Percentiles rank a stretch among this genome's conserved stretches.
Evolutionary conservation across 345 rosid species (phyloP).

Genomic region (Cardamine chenopodiifolia): DNA sequence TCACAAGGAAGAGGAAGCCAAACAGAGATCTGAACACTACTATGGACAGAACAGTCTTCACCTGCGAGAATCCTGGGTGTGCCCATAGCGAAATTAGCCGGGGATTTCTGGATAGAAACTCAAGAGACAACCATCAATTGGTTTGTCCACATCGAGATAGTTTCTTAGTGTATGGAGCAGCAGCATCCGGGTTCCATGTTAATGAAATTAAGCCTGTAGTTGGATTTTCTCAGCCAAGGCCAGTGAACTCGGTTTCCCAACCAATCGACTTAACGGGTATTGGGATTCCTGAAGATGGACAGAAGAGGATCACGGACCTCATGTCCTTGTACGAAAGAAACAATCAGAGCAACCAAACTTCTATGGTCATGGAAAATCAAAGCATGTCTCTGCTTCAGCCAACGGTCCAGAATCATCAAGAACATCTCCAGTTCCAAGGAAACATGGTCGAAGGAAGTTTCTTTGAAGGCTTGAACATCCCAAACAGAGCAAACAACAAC

Average conservation of each 20-base stretch:
- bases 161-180: conserved; percentile 52
- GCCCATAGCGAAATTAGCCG: conserved; percentile 62
- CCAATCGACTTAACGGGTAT: conserved; percentile 65
- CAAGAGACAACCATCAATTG: conserved; percentile 88
- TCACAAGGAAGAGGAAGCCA: conserved; percentile 72
- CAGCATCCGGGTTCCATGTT: conserved; percentile 62
- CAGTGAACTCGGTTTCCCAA: conserved; percentile 48
- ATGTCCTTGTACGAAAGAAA: conserved; percentile 79
- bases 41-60: conserved; percentile 71
- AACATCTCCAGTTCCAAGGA: conserved; percentile 52
- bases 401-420: conserved; percentile 60
- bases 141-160: conserved; percentile 59
- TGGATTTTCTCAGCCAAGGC: conserved; percentile 58
- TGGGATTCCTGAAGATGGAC: conserved; percentile 96
- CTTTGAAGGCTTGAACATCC: conserved; percentile 61
- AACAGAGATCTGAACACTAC: conserved; percentile 52
- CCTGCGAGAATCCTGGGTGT: conserved; percentile 75
- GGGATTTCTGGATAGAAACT: conserved; percentile 70
- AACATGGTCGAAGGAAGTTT: conserved; percentile 56
- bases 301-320: conserved; percentile 79
- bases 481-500: conserved; percentile 40
- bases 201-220: conserved; percentile 80
- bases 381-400: conserved; percentile 46
- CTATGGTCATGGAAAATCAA: conserved; percentile 49
- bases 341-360: conserved; percentile 55